phyloP scores from a whole-genome alignment of 2,329 filamentous ascomycete species.

The Hymenoscyphus scutula region DNA sequence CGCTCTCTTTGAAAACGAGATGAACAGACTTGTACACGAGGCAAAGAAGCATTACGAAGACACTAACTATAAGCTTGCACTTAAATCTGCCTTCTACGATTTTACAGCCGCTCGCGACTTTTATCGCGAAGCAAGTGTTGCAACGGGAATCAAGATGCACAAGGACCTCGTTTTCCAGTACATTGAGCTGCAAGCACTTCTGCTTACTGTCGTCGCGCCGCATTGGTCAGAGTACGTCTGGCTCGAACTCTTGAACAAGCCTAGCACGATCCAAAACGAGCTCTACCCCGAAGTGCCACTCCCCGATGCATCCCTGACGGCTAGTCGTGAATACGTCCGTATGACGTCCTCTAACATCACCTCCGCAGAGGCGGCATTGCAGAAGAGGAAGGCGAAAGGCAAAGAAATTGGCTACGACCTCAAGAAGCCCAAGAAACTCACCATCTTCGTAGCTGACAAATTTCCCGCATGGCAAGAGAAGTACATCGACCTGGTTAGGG shows the following conservation, averaged over 20 bases:
- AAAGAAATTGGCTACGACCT: constrained; percentile 84
- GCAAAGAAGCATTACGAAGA: constrained; percentile 74
- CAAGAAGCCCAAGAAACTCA: constrained; percentile 87
- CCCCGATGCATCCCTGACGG: constrained; percentile 65
- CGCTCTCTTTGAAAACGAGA: constrained; percentile 86
- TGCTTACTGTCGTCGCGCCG: constrained; percentile 81
- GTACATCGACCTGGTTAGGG: constrained; percentile 76
- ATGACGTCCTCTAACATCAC: constrained; percentile 72
- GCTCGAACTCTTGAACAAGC: constrained; percentile 82
- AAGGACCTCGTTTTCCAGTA: constrained; percentile 75
- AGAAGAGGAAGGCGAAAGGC: constrained; percentile 91
- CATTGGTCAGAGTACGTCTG: constrained; percentile 96
- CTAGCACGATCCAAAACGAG: constrained; percentile 74
- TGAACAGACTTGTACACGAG: constrained; percentile 80
- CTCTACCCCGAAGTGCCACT: constrained; percentile 69
- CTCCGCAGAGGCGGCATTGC: constrained; percentile 75
- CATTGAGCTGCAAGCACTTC: constrained; percentile 79
- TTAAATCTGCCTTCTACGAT: constrained; percentile 86
- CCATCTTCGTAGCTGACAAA: constrained; percentile 74
- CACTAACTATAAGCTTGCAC: constrained; percentile 81
- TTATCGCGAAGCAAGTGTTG: constrained; percentile 79
- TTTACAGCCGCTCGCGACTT: constrained; percentile 84
- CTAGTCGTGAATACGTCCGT: constrained; percentile 81
- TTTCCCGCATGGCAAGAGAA: constrained; percentile 92
- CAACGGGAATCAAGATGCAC: constrained; percentile 83